These are phyloP conservation scores for Aspergillus phoenicis DNA, from an alignment of 2,329 filamentous ascomycete genomes.

Conservation along the genomic window DNA sequence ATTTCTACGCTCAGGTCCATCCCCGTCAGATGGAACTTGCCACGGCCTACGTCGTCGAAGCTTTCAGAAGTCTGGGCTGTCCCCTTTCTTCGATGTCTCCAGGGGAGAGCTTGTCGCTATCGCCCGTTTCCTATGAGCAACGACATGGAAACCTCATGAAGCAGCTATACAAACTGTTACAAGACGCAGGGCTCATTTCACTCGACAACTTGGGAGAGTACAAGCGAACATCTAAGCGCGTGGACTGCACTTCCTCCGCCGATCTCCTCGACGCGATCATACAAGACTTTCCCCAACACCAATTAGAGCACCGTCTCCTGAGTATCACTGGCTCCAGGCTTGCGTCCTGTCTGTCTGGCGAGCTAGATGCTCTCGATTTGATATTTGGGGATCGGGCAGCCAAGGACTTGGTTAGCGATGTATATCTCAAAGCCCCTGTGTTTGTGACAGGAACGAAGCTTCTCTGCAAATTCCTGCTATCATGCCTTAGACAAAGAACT, in stretches of 20 bases:
- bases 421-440: slow-evolving; percentile 37
- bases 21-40: slow-evolving; percentile 29
- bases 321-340: slow-evolving; percentile 37
- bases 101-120: background rate
- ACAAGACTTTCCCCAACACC: slow-evolving; percentile 35
- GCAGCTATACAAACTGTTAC: slow-evolving; percentile 4
- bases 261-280: slow-evolving; percentile 19
- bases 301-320: slow-evolving; percentile 36
- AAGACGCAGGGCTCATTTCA: background rate
- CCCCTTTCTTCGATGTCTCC: background rate
- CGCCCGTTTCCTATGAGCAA: background rate
- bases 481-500: background rate
- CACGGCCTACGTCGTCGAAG: slow-evolving; percentile 29
- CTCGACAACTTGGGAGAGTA: too few relatives aligned
- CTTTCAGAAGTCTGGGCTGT: slow-evolving; percentile 28
- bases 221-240: background rate
- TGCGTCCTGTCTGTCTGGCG: slow-evolving; percentile 43
- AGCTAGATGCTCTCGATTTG: slow-evolving; percentile 40
- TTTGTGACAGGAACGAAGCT: slow-evolving; percentile 22
- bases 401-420: slow-evolving; percentile 35
- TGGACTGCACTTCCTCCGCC: background rate
- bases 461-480: background rate
- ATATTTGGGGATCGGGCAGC: slow-evolving; percentile 40
- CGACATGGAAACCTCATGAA: background rate
- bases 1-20: slow-evolving; percentile 21